Evolutionary conservation across 2,329 filamentous ascomycete genomes (phyloP), one percentile per base, ranked within the genome.

Genomic region (Hymenoscyphus scutula): DNA sequence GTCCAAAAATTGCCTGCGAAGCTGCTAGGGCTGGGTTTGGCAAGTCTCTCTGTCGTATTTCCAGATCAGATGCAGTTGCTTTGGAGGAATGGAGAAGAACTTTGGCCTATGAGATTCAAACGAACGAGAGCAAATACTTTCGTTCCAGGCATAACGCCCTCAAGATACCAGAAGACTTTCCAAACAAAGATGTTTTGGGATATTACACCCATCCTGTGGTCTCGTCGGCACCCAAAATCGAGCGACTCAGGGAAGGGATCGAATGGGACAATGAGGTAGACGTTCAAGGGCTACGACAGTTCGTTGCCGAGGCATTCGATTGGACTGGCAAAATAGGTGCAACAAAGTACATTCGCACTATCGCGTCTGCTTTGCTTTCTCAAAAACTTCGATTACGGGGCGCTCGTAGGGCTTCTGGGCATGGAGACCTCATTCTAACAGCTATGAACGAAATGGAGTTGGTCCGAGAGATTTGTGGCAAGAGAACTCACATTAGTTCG

Each of bases 171-270:
- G 87, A 91, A 0, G 81, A 83, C 38, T 99, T 98, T 67, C 95
- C 95, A 0, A 88, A 91, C 65, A 77, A 84, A 55, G 89, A 92
- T 51, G 85, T 97, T 7, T 78, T 98, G 23, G 83, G 89, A 11
- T 97, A 91, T 72, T 99, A 99, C 70, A 94, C 90, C 0, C 88
- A 93, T 71, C 95, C 95, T 0, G 87, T 89, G 1, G 89, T 97
- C 3, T 97, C 93, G 0, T 80, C 81, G 0, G 68, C 79, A 5
- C 75, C 83, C 8, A 80, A 83, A 29, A 71, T 94, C 27, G 76
- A 83, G 3, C 79, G 77, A 51, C 70, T 93, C 23, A 79, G 76
- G 62, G 73, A 74, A 1, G 78, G 79, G 0, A 79, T 90, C 48
- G 76, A 77, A 10, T 92, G 89, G 85, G 83, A 87, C 61, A 78